Base-by-base conservation (phyloP, 2,329 filamentous ascomycete species). In the Rhexocercosporidium sp. region DNA sequence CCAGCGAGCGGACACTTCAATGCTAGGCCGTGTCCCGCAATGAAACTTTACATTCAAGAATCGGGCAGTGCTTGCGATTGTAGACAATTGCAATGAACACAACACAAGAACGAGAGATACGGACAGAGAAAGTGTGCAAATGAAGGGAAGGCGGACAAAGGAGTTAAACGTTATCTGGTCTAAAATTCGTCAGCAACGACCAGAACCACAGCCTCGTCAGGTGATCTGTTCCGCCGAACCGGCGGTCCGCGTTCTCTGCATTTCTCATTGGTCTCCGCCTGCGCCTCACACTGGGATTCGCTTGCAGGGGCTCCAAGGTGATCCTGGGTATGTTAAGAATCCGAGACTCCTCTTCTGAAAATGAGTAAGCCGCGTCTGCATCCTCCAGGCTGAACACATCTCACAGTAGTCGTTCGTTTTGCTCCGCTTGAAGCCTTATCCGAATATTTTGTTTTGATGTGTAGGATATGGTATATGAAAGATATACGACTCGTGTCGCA, bases 111-210 rank as follows among this genome's bases (percentile, higher is more conserved):
- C 7, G 25, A 4, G n/a, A 46, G 34, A 16, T 46, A 22, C 8
- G n/a, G 14, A 12, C 31, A 22, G 31, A 57, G 9, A 29, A 39
- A 57, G 22, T 31, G 9, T 34, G 39, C n/a, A 44, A 12, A 41
- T 22, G 34, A 8, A 57, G 34, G 34, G 7, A 22, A 41, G 9
- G 20, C 31, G 57, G 39, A 60, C 57, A 60, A 60, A 47, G 57
- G 37, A 60, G 25, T 46, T 60, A 27, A 46, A 25, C 6, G 12
- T 34, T 20, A n/a, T 31, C 41, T 39, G 39, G 5, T 60, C 57
- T 31, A 20, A n/a, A 46, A 60, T 60, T 60, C 57, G 57, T 60
- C 22, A 60, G 57, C 57, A 60, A 46, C 11, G 44, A n/a, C 14
- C 12, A 37, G 14, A 57, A 31, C 54, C 54, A 20, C 54, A 18